Conservation (phyloP, 306 rosid genomes). For the Lathyrus tuberosus region DNA sequence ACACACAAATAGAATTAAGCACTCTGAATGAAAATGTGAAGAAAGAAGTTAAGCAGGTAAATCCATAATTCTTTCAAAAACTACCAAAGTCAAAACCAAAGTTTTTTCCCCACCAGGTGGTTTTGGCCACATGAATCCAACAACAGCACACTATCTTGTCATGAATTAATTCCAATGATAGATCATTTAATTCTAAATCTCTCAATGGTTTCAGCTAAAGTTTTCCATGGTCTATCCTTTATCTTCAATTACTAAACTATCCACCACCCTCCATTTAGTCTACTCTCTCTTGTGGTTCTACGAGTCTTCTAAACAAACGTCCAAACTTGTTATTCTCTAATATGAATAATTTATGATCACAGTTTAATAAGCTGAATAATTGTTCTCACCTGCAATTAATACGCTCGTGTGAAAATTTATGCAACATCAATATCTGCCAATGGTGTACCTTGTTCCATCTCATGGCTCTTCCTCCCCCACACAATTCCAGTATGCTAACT, state of each 20-base stretch:
- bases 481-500: constrained; percentile 30
- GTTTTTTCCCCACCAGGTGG: background rate
- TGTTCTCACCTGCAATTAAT: constrained; percentile 4
- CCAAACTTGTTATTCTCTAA: constrained; percentile 13
- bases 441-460: constrained; percentile 10
- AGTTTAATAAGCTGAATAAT: constrained; percentile 6
- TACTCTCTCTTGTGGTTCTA: background rate
- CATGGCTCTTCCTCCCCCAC: constrained; percentile 21
- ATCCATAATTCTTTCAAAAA: constrained; percentile 5
- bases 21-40: constrained; percentile 22
- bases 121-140: background rate
- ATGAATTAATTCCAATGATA: constrained; percentile 10
- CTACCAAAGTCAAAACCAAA: background rate
- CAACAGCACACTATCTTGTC: background rate
- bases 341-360: constrained; percentile 14
- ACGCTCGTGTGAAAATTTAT: constrained; percentile 20
- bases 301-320: background rate
- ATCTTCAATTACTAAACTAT: background rate
- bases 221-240: background rate
- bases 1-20: constrained; percentile 30
- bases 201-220: background rate
- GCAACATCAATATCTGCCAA: constrained; percentile 7
- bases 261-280: constrained; percentile 9
- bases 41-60: constrained; percentile 25
- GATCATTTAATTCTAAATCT: constrained; percentile 7